Evolutionary conservation across 2,329 filamentous ascomycete genomes (phyloP), one percentile per base, ranked within the genome.

Genomic region (Dactylonectria estremocensis): DNA sequence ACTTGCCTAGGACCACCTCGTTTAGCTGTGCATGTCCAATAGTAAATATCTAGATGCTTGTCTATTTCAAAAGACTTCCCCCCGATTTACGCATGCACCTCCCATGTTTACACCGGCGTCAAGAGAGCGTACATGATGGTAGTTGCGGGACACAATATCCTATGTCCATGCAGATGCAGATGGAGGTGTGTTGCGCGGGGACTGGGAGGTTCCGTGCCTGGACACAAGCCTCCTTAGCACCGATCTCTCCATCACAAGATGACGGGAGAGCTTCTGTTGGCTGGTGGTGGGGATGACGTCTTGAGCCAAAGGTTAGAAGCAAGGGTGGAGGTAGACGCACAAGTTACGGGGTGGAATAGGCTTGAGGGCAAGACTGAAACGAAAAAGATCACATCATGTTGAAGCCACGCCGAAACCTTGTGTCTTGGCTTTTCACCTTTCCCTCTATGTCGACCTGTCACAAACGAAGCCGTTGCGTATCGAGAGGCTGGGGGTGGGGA

Each of bases 281-380:
- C 24, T 45, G 43, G 56, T 56, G 43, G 56, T 50, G 46, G 22
- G 48, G 55, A 48, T 60, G 55, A 50, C 33, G 20, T 37, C 33
- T 50, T n/a, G 40, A 43, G 49, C 14, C 3, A n/a, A 22, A 57
- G 37, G 31, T 20, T 43, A 6, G 24, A 50, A 55, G 54, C 63
- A 65, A 65, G 62, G 56, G 52, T 55, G 50, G 43, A 55, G 49
- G 56, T 55, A 45, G 55, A 40, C 40, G 54, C 24, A 46, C 28
- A 8, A 18, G 13, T 50, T 20, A 50, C 53, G 61, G n/a, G 49
- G 49, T 16, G 31, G n/a, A 35, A 28, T 28, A 10, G 28, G 8
- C 9, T 28, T 10, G 28, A 53, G 31, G 50, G 18, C 50, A 18
- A 7, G 24, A 28, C 24, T 28, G 24, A 7, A n/a, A 35, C 49